These are phyloP conservation scores for Naegleria fowleri DNA, from an alignment of 208 protist genomes.

Conservation along the genomic window DNA sequence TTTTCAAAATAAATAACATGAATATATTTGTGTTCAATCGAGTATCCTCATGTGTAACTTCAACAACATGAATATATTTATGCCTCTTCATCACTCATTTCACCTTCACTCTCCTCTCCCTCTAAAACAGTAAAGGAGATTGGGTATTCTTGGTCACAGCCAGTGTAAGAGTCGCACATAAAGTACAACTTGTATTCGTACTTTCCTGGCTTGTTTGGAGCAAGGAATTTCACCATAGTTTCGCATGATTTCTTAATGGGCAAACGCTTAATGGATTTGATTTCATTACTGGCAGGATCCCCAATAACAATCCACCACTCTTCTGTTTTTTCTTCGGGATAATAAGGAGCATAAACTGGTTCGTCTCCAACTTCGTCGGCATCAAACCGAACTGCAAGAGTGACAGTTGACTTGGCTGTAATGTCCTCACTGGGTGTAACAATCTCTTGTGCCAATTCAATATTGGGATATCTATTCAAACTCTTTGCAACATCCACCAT, in stretches of 20 bases:
- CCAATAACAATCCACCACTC: slow-evolving; percentile 84
- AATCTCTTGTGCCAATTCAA: slow-evolving; percentile 59
- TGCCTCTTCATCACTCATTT: background rate
- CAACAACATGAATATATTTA: too few relatives aligned
- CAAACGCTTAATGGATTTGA: slow-evolving; percentile 40
- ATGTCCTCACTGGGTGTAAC: slow-evolving; percentile 31
- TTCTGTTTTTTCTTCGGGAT: slow-evolving; percentile 59
- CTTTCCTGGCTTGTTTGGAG: slow-evolving; percentile 51
- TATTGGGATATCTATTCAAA: slow-evolving; percentile 68
- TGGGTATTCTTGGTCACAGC: slow-evolving; percentile 65
- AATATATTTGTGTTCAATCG: too few relatives aligned
- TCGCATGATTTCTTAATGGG: slow-evolving; percentile 62
- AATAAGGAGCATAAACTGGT: slow-evolving; percentile 51
- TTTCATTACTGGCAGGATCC: slow-evolving; percentile 54
- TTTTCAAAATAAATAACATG: too few relatives aligned
- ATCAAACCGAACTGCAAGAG: slow-evolving; percentile 38
- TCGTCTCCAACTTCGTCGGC: slow-evolving; percentile 31
- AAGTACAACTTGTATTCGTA: slow-evolving; percentile 64
- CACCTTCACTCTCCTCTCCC: background rate
- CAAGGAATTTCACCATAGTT: slow-evolving; percentile 65
- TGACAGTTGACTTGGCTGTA: background rate
- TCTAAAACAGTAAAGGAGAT: slow-evolving; percentile 31
- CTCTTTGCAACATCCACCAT: slow-evolving; percentile 57
- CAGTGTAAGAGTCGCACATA: slow-evolving; percentile 80
- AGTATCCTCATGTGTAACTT: too few relatives aligned